phyloP scores from a whole-genome alignment of 2,329 filamentous ascomycete genomes.

The Gaeumannomyces tritici region DNA sequence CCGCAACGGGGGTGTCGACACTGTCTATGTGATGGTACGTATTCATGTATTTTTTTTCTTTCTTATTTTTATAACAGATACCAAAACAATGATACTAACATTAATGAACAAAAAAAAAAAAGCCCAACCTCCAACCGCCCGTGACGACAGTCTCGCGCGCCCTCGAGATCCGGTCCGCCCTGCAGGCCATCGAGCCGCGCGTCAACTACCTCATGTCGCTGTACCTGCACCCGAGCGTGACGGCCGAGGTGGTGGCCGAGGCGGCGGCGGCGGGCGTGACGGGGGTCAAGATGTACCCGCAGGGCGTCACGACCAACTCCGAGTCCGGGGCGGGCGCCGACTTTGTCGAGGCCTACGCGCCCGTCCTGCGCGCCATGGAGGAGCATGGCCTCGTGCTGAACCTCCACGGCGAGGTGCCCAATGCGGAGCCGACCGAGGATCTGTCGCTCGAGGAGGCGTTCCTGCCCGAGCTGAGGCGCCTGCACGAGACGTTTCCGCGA shows the following conservation, averaged over 20 bases:
- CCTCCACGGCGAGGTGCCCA: constrained; percentile 78
- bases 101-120: constrained; percentile 6
- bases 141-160: constrained; percentile 52
- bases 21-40: constrained; percentile 37
- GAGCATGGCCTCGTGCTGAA: constrained; percentile 61
- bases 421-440: constrained; percentile 19
- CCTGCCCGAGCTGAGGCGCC: constrained; percentile 64
- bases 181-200: constrained; percentile 49
- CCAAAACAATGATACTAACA: too few species aligned
- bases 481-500: constrained; percentile 67
- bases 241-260: constrained; percentile 59
- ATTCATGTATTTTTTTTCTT: background rate
- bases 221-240: constrained; percentile 51
- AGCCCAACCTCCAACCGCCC: constrained; percentile 56
- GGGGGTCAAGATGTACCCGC: constrained; percentile 64
- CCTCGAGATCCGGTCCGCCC: constrained; percentile 53
- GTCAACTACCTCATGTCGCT: constrained; percentile 68
- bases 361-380: constrained; percentile 85
- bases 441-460: constrained; percentile 52
- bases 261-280: constrained; percentile 57
- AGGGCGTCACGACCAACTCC: constrained; percentile 56
- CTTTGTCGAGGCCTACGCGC: constrained; percentile 34
- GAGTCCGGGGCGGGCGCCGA: constrained; percentile 56
- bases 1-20: constrained; percentile 54
- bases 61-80: too few species aligned